phyloP scores from a whole-genome alignment of 257 asterid genomes.

The Ilex asprella region DNA sequence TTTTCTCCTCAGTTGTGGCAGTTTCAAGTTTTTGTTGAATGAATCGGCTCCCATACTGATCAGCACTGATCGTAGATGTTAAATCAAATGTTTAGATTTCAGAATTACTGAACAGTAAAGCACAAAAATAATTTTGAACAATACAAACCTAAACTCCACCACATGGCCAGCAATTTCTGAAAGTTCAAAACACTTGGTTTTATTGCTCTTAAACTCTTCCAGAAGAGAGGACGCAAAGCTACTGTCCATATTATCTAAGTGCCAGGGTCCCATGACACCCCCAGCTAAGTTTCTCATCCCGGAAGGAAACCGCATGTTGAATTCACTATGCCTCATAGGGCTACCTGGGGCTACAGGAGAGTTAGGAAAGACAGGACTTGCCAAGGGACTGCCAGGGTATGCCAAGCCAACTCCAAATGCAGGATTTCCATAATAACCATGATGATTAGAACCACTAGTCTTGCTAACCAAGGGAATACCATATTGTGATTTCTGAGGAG shows the following conservation, averaged over 20 bases:
- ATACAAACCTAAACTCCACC: constrained; percentile 79
- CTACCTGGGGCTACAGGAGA: constrained; percentile 72
- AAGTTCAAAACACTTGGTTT: constrained; percentile 81
- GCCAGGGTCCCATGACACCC: constrained; percentile 73
- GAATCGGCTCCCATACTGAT: constrained; percentile 97
- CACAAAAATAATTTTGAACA: not conserved
- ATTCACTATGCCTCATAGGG: constrained; percentile 79
- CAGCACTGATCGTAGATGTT: constrained; percentile 45
- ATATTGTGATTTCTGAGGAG: constrained; percentile 74
- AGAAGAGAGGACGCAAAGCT: constrained; percentile 60
- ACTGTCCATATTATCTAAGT: constrained; percentile 67
- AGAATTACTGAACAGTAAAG: constrained; percentile 1
- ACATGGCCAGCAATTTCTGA: constrained; percentile 87
- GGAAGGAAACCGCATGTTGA: constrained; percentile 49
- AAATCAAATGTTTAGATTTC: constrained; percentile 12
- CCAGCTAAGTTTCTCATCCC: constrained; percentile 73
- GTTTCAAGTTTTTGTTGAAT: constrained; percentile 96
- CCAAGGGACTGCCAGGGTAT: constrained; percentile 82
- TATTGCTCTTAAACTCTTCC: constrained; percentile 95
- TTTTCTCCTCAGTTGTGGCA: constrained; percentile 34
- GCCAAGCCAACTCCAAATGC: constrained; percentile 60
- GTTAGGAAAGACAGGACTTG: constrained; percentile 51
- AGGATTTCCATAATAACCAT: constrained; percentile 70
- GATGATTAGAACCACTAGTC: constrained; percentile 50
- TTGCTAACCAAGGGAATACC: constrained; percentile 49